Evolutionary conservation across 2,329 filamentous ascomycete species (phyloP).

Genomic region (Pestalotiopsis sp.): DNA sequence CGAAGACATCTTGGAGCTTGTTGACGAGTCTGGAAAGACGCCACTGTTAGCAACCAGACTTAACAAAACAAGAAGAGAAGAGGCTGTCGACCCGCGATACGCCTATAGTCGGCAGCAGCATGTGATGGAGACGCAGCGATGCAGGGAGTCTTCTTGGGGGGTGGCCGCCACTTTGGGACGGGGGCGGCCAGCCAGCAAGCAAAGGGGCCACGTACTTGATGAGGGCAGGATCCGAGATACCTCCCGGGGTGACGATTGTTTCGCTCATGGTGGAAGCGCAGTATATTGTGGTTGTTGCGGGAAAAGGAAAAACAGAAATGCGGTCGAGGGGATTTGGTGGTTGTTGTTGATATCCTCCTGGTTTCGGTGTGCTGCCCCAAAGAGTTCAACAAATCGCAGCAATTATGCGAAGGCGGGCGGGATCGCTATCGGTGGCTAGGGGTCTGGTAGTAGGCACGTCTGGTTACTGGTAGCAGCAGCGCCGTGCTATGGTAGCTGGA

Average conservation of each 20-base stretch:
- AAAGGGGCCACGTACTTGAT: conserved; percentile 54
- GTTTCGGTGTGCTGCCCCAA: background rate
- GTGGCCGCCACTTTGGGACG: background rate
- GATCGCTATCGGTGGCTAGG: conserved; percentile 7
- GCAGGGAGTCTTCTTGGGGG: background rate
- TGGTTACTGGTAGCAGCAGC: background rate
- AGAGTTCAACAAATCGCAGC: background rate
- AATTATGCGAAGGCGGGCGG: background rate
- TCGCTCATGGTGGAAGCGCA: conserved; percentile 26
- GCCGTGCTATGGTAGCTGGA: background rate
- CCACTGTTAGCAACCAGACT: conserved; percentile 24
- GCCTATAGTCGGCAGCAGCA: conserved; percentile 11
- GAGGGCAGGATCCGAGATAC: conserved; percentile 66
- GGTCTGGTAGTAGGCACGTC: background rate
- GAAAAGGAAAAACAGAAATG: background rate
- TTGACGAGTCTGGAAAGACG: conserved; percentile 72
- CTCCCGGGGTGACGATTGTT: conserved; percentile 46
- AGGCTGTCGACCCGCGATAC: background rate
- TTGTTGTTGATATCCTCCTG: background rate
- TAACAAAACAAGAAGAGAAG: background rate
- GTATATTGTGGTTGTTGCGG: background rate
- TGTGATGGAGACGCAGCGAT: conserved; percentile 18
- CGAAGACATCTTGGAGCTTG: conserved; percentile 99
- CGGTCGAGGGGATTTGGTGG: background rate
- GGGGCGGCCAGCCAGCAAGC: background rate